These are phyloP conservation scores for Rhodomyrtus psidioides DNA, from an alignment of 441 rosid species.

Conservation along the genomic window DNA sequence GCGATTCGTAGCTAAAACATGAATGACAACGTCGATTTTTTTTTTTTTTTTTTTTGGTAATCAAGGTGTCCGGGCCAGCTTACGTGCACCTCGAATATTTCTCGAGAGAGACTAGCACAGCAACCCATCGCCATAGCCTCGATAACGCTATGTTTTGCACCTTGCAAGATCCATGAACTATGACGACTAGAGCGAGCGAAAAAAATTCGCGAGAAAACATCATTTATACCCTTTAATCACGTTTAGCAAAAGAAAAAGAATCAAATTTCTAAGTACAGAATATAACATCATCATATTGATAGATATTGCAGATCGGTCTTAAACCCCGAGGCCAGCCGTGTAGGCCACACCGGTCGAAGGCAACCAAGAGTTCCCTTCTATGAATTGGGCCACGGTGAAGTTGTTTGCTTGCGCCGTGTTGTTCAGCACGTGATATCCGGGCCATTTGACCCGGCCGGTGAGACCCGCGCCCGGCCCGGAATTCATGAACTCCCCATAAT, in stretches of 20 bases:
- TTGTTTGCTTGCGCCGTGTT: slow-evolving; percentile 30
- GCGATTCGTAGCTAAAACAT: background rate
- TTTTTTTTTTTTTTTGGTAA: no score
- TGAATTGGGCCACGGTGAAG: slow-evolving; percentile 56
- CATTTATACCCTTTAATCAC: background rate
- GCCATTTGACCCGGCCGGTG: slow-evolving; percentile 56
- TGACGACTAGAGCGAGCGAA: background rate
- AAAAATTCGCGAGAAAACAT: background rate
- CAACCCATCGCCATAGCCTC: no score
- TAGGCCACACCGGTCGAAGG: slow-evolving; percentile 59
- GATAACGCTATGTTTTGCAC: no score
- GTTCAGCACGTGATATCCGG: slow-evolving; percentile 62
- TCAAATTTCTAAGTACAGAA: background rate
- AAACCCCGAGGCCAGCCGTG: slow-evolving; percentile 32
- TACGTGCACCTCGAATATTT: no score
- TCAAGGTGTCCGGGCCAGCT: no score
- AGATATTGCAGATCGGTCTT: slow-evolving; percentile 1
- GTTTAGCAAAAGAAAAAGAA: background rate
- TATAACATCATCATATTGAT: background rate
- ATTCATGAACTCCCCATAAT: slow-evolving; percentile 70
- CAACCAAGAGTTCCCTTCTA: slow-evolving; percentile 75
- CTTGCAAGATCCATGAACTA: background rate
- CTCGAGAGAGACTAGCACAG: no score
- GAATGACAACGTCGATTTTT: background rate
- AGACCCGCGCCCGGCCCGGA: slow-evolving; percentile 60